phyloP scores from a whole-genome alignment of 2,329 filamentous ascomycete species.

The Exophiala sp. region DNA sequence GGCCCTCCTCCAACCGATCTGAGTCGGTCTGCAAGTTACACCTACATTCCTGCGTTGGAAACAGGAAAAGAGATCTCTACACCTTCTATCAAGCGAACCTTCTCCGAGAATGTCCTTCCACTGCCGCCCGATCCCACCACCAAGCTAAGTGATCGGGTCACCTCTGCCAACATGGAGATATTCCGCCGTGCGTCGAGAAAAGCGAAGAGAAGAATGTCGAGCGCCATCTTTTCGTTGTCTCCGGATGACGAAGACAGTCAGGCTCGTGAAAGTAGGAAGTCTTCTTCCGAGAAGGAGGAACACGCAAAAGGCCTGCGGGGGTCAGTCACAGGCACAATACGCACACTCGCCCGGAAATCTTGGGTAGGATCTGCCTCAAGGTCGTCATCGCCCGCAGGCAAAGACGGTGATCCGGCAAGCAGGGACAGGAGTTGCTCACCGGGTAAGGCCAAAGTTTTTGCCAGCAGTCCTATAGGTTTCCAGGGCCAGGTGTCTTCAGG shows the following conservation, averaged over 20 bases:
- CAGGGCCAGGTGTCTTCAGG: slow-evolving; percentile 13
- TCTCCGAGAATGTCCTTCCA: slow-evolving; percentile 45
- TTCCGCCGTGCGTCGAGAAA: slow-evolving; percentile 28
- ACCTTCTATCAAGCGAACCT: slow-evolving; percentile 44
- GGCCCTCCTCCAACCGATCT: slow-evolving; percentile 31
- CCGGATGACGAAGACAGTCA: slow-evolving; percentile 34
- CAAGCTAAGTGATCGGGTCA: slow-evolving; percentile 18
- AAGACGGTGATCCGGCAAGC: slow-evolving; percentile 28
- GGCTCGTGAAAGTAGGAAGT: slow-evolving; percentile 18
- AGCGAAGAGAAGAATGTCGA: slow-evolving; percentile 32
- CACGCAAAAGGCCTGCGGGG: slow-evolving; percentile 38
- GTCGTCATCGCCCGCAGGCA: slow-evolving; percentile 41
- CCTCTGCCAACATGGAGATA: slow-evolving; percentile 25
- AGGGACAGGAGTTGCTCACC: slow-evolving; percentile 24
- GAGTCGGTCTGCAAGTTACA: slow-evolving; percentile 54
- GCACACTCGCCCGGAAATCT: slow-evolving; percentile 47
- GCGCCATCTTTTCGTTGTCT: slow-evolving; percentile 35
- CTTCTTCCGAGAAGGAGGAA: slow-evolving; percentile 31
- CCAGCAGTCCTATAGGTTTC: slow-evolving; percentile 12
- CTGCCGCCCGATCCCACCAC: slow-evolving; percentile 33
- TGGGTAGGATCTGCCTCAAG: slow-evolving; percentile 44
- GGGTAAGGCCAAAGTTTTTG: slow-evolving; percentile 12
- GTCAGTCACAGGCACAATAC: slow-evolving; percentile 47
- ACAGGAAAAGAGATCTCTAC: slow-evolving; percentile 30
- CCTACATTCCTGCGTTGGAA: slow-evolving; percentile 44